A percentile compares a stretch with the other conserved stretches of the same genome.
Conservation (phyloP, 139 green algal genomes). For the Choricystis sp. region DNA sequence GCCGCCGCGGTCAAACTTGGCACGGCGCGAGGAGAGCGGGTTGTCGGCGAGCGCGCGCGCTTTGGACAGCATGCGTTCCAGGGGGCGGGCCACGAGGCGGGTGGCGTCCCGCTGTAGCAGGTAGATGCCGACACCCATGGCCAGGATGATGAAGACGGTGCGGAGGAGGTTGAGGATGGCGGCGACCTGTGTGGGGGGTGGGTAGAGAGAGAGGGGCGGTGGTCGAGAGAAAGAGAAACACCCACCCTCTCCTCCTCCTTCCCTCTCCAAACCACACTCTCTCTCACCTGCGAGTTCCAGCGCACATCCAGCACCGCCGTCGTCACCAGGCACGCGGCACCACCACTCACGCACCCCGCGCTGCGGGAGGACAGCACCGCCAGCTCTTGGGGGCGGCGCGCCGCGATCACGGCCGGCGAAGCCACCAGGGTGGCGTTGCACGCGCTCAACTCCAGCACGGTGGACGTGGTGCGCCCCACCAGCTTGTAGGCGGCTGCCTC, state of each 20-base stretch:
- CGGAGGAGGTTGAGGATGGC: slow-evolving; percentile 63
- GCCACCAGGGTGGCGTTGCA: slow-evolving; percentile 26
- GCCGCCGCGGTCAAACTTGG: slow-evolving; percentile 1
- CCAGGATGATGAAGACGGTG: slow-evolving; percentile 71
- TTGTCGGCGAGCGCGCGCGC: slow-evolving; percentile 42
- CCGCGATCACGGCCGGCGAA: not conserved
- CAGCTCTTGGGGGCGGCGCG: slow-evolving; percentile 20
- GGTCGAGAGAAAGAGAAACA: not conserved
- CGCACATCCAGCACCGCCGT: slow-evolving; percentile 37
- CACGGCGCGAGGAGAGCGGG: slow-evolving; percentile 18
- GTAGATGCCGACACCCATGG: slow-evolving; percentile 52
- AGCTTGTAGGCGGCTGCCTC: slow-evolving; percentile 30
- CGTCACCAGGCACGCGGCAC: slow-evolving; percentile 5
- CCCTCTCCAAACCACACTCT: not conserved
- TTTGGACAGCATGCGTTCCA: slow-evolving; percentile 84
- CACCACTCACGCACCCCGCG: not conserved
- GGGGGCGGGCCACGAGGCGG: slow-evolving; percentile 65
- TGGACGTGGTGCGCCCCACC: slow-evolving; percentile 15
- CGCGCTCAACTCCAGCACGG: slow-evolving; percentile 29
- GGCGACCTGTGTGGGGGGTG: slow-evolving; percentile 17
- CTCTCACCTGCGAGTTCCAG: slow-evolving; percentile 42
- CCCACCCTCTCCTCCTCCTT: not conserved
- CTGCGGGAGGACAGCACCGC: slow-evolving; percentile 6
- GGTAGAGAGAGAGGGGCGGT: not conserved
- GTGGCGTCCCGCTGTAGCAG: slow-evolving; percentile 71